Base-by-base conservation (phyloP, 2,329 filamentous ascomycete genomes). In the Colletotrichum coccodes region DNA sequence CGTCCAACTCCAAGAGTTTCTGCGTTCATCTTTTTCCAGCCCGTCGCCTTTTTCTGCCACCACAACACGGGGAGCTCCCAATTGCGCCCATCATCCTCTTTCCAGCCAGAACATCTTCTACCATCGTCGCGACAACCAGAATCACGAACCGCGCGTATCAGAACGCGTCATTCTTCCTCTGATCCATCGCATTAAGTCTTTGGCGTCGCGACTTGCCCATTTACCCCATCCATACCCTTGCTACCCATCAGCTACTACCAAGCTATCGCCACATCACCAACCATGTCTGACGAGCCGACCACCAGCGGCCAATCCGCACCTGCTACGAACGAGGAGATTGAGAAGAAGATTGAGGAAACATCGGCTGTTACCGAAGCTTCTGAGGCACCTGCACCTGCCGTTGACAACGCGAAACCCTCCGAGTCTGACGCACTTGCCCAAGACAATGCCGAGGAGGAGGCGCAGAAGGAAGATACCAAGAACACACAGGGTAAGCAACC, bases 261-360 rank as follows among this genome's bases (percentile, higher is more conserved):
- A 66, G 60, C 61, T 66, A 60, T 68, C 50, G 67, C 64, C 50
- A 58, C 57, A 63, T 70, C 63, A 30, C 44, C 61, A 73, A 75
- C 74, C 73, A 83, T 83, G 81, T 79, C 81, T 62, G 81, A 83
- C 65, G 78, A 77, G 72, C 60, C 76, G 56, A 72, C 73, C 69
- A 79, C 54, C 56, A 65, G 66, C 62, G 66, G 66, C 42, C 66
- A 66, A 66, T 69, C 70, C 44, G 69, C 69, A 49, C 61, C 67
- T 50, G 44, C 62, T 23, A 60, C 71, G 12, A 57, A 52, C 16
- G 71, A 67, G 46, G 54, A 71, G 49, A 54, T 71, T 49, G 69
- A 71, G 54, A 71, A 81, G 73, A 80, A 80, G 75, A 71, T 76
- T 64, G 78, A 80, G 62, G 76, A 73, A 64, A 72, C 78, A 57